These are phyloP conservation scores for Trypethelium eluteriae DNA, from an alignment of 495 filamentous ascomycete species.

Conservation along the genomic window DNA sequence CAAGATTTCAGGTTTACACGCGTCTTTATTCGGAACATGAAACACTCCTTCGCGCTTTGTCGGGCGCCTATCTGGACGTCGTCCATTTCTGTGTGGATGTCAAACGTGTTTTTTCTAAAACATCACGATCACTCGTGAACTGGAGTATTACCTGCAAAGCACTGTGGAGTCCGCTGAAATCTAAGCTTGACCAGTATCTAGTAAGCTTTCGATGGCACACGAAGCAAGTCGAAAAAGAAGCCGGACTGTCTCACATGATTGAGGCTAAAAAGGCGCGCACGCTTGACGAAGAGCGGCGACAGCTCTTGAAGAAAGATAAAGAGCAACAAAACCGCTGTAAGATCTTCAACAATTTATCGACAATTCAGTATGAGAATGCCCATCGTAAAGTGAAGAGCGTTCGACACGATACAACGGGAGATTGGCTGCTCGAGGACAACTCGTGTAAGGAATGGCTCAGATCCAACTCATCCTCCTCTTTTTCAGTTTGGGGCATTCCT, in stretches of 20 bases:
- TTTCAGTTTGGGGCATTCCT: neutral
- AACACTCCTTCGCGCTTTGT: neutral
- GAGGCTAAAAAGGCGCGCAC: slow-evolving; percentile 19
- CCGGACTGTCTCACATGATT: slow-evolving; percentile 30
- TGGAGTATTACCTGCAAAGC: slow-evolving; percentile 19
- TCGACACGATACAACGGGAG: neutral
- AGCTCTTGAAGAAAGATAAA: neutral
- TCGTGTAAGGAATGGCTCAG: neutral
- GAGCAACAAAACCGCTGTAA: no score
- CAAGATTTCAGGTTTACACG: neutral
- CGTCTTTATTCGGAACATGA: neutral
- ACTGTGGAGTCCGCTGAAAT: slow-evolving; percentile 26
- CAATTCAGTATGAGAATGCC: neutral
- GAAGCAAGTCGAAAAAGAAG: slow-evolving; percentile 31
- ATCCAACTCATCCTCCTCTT: neutral
- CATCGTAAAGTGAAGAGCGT: no score
- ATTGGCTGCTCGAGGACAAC: neutral
- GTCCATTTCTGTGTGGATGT: slow-evolving; percentile 33
- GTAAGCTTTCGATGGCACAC: slow-evolving; percentile 27
- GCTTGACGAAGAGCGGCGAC: slow-evolving; percentile 17
- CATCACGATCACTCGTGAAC: neutral
- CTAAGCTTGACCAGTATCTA: slow-evolving; percentile 27
- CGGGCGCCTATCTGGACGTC: neutral
- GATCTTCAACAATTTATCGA: neutral
- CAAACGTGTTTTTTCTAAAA: slow-evolving; percentile 29